Percentiles rank a stretch among this genome's conserved stretches.
Conservation (phyloP, 805 yeast genomes). For the Yarrowia porcina region DNA sequence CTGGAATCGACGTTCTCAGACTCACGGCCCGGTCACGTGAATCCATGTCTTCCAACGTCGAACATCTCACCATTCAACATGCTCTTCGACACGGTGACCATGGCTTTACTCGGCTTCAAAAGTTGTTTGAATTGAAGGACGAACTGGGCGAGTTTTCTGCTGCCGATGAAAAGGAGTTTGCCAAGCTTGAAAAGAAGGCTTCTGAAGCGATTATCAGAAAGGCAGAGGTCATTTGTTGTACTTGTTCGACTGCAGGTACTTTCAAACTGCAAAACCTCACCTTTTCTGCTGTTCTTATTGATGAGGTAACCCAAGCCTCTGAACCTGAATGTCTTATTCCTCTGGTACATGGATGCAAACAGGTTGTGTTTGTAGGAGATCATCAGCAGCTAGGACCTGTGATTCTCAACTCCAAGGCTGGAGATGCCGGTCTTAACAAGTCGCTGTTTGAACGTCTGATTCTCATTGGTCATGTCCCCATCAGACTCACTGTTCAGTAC, state of each 20-base stretch:
- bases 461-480: slow-evolving; percentile 76
- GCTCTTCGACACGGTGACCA: slow-evolving; percentile 46
- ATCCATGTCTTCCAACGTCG: slow-evolving; percentile 66
- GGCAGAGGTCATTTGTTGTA: slow-evolving; percentile 81
- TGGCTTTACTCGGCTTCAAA: slow-evolving; percentile 47
- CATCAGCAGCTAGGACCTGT: slow-evolving; percentile 96
- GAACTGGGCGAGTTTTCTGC: slow-evolving; percentile 67
- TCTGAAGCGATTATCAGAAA: slow-evolving; percentile 51
- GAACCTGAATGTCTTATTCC: slow-evolving; percentile 93
- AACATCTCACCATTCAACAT: slow-evolving; percentile 55
- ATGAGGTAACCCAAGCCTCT: slow-evolving; percentile 90
- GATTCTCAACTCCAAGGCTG: slow-evolving; percentile 73
- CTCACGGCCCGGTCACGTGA: slow-evolving; percentile 74
- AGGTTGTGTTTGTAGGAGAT: slow-evolving; percentile 88
- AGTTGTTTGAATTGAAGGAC: slow-evolving; percentile 54
- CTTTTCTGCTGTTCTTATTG: slow-evolving; percentile 80
- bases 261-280: slow-evolving; percentile 50
- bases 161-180: slow-evolving; percentile 49
- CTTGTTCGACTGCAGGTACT: slow-evolving; percentile 93
- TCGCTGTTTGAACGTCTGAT: slow-evolving; percentile 86
- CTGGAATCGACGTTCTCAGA: slow-evolving; percentile 77
- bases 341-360: slow-evolving; percentile 82
- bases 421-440: slow-evolving; percentile 80
- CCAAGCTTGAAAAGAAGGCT: slow-evolving; percentile 43
- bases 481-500: slow-evolving; percentile 85